These are phyloP conservation scores for Bruguiera gymnorhiza DNA, from an alignment of 345 rosid species.

Conservation along the genomic window DNA sequence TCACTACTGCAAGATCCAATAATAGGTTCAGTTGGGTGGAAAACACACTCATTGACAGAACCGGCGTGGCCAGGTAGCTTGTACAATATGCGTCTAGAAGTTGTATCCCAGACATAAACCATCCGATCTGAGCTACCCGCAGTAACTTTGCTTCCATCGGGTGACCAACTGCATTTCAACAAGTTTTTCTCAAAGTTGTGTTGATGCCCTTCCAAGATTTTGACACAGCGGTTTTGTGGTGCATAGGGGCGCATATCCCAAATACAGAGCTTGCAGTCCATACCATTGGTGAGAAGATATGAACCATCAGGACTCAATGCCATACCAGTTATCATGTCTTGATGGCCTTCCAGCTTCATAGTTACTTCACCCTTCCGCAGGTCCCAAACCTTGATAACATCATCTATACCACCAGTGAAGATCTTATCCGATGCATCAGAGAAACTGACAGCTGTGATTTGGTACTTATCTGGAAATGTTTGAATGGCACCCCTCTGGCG, in stretches of 20 bases:
- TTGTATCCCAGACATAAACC: constrained; percentile 98
- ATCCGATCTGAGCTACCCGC: constrained; percentile 92
- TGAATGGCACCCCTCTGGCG: constrained; percentile 99
- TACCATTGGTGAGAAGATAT: constrained; percentile 87
- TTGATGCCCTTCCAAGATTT: constrained; percentile 89
- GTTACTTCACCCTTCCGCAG: constrained; percentile 81
- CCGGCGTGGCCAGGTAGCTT: constrained; percentile 97
- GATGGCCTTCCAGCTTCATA: constrained; percentile 96
- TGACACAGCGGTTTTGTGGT: constrained; percentile 94
- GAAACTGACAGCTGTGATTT: constrained; percentile 88
- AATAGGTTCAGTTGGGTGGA: constrained; percentile 84
- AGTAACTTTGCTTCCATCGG: constrained; percentile 93
- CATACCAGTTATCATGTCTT: constrained; percentile 93
- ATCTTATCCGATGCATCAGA: constrained; percentile 96
- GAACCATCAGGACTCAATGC: constrained; percentile 94
- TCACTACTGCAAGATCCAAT: constrained; percentile 95
- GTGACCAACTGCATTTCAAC: constrained; percentile 87
- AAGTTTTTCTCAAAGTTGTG: constrained; percentile 95
- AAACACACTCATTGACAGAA: constrained; percentile 79
- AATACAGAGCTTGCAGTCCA: constrained; percentile 91
- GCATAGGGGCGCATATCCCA: constrained; percentile 99
- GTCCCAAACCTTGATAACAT: constrained; percentile 88
- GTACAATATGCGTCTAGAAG: constrained; percentile 73
- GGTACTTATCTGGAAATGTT: constrained; percentile 95
- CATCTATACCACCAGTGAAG: constrained; percentile 87